Base-by-base conservation (phyloP, 768 basidiomycete species). In the Naganishia vaughanmartiniae region DNA sequence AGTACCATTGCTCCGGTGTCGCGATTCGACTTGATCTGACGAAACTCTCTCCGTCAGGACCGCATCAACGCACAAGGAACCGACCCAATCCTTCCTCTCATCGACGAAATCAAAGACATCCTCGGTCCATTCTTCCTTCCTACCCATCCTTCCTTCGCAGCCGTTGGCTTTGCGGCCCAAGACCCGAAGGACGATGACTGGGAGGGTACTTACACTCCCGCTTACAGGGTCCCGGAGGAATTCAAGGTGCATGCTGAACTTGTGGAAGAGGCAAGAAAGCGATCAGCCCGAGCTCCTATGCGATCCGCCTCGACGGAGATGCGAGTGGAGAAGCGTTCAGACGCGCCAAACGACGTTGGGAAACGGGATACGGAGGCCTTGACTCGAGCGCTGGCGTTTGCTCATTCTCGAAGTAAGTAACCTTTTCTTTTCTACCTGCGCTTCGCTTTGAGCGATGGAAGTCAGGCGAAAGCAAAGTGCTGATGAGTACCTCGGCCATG, bases 301-400 rank as follows among this genome's bases (percentile, higher is more conserved):
- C 33, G 11, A 7, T 26, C n/a, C 45, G 24, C 48, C 2, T 26
- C 60, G 57, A n/a, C 34, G 9, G n/a, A 36, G 10, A 0, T 7
- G 57, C 21, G 17, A 31, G 31, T 15, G 57, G 30, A 36, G 60
- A 6, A 51, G 48, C 48, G 24, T 15, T 45, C 60, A 3, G 60
- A 26, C 21, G 60, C 19, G 60, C 19, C 39, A 11, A 63, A 6
- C 39, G 39, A 45, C 42, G 33, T 34, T 34, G 69, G 73, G 55
- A 73, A 72, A 33, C 48, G 48, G 48, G 48, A 51, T 24, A 51
- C 48, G 21, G 60, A 69, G 6, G 89, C 89, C 28, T 79, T 96
- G 72, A 96, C 94, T 2, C 88, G 89, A 51, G 89, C 91, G 0
- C 79, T 96, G 54, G 88, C 91, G 9, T 96, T 87, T 79, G 84